A percentile compares a stretch with the other conserved stretches of the same genome.
phyloP scores from a whole-genome alignment of 352 stramenopile genomes.

The Elongisporangium undulatum region DNA sequence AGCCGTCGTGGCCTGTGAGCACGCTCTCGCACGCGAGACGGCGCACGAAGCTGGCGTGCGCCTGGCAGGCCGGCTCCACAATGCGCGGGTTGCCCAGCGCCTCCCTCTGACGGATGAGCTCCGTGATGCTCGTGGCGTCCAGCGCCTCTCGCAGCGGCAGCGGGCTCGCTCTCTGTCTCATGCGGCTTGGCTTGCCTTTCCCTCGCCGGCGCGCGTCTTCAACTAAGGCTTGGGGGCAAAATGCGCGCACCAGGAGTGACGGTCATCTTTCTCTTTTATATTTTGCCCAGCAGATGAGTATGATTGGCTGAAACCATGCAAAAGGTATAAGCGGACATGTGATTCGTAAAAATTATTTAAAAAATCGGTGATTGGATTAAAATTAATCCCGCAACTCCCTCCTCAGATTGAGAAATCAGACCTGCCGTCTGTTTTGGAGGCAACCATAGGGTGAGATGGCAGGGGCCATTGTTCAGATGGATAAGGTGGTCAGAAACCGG shows the following conservation, averaged over 20 bases:
- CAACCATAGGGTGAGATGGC: not conserved
- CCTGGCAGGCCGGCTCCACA: slow-evolving; percentile 41
- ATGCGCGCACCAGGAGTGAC: not conserved
- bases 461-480: not conserved
- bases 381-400: not conserved
- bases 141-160: not conserved
- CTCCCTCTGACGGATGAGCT: slow-evolving; percentile 55
- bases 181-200: slow-evolving; percentile 2
- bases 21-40: slow-evolving; percentile 51
- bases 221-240: not conserved
- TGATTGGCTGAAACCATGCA: not conserved
- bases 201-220: not conserved
- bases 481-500: not conserved
- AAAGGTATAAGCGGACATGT: not conserved
- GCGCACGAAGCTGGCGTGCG: slow-evolving; percentile 52
- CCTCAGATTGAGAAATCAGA: not conserved
- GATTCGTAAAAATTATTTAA: not conserved
- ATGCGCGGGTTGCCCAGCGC: slow-evolving; percentile 36
- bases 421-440: not conserved
- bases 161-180: not conserved
- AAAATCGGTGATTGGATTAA: not conserved
- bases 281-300: too few relatives aligned
- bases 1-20: slow-evolving; percentile 58
- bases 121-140: slow-evolving; percentile 14
- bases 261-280: not conserved